Conservation (phyloP, 1,284 basidiomycete species). For the Cryptococcus sp. region DNA sequence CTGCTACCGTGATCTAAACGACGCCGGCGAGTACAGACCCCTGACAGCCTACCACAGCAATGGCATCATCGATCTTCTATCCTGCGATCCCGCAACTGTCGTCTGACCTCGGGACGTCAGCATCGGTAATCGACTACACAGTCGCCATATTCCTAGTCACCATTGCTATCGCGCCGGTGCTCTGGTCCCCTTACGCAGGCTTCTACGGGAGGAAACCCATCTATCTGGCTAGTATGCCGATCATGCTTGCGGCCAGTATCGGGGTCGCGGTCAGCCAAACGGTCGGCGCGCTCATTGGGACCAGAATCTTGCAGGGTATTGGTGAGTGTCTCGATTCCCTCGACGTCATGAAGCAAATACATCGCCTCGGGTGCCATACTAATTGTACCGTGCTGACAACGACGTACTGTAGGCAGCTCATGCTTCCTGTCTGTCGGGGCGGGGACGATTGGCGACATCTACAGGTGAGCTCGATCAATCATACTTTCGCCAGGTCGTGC, state of each 20-base stretch:
- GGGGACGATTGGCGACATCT: slow-evolving; percentile 67
- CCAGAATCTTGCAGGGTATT: slow-evolving; percentile 66
- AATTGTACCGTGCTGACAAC: neutral
- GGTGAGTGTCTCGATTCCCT: slow-evolving; percentile 51
- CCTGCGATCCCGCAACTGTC: slow-evolving; percentile 70
- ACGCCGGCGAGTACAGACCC: no score
- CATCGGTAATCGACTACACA: slow-evolving; percentile 61
- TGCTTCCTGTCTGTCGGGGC: slow-evolving; percentile 63
- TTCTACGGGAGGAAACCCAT: slow-evolving; percentile 65
- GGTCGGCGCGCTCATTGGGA: slow-evolving; percentile 61
- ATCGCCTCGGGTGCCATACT: no score
- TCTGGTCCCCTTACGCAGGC: slow-evolving; percentile 61
- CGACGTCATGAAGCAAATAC: no score
- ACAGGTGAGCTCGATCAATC: slow-evolving; percentile 34
- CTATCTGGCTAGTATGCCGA: slow-evolving; percentile 64
- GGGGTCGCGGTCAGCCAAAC: slow-evolving; percentile 61
- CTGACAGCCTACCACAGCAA: slow-evolving; percentile 55
- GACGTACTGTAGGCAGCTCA: slow-evolving; percentile 28
- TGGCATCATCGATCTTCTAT: slow-evolving; percentile 67
- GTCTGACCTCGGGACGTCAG: slow-evolving; percentile 61
- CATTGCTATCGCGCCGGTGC: slow-evolving; percentile 54
- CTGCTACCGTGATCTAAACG: neutral
- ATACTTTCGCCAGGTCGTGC: neutral
- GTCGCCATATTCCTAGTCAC: slow-evolving; percentile 55
- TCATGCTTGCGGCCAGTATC: slow-evolving; percentile 62